These are phyloP conservation scores for Cyberlindnera petersonii DNA, from an alignment of 805 yeast genomes.

Conservation along the genomic window DNA sequence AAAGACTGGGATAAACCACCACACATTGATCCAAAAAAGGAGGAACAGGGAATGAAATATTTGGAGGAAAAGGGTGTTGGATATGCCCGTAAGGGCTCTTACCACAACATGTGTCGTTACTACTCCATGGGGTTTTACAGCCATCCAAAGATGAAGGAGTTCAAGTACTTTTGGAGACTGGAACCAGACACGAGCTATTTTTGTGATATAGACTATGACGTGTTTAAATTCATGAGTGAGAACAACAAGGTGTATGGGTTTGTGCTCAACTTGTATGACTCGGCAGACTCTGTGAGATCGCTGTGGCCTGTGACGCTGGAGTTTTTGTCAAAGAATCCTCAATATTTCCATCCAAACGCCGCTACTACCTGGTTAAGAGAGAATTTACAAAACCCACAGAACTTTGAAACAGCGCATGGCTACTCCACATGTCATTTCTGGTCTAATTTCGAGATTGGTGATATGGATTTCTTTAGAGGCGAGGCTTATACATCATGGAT, in stretches of 20 bases:
- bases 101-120: conserved; percentile 84
- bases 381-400: conserved; percentile 48
- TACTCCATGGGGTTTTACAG: conserved; percentile 63
- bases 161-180: conserved; percentile 74
- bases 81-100: conserved; percentile 58
- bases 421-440: conserved; percentile 77
- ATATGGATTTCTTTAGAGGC: conserved; percentile 73
- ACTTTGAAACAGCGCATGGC: conserved; percentile 39
- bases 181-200: conserved; percentile 71
- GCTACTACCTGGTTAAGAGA: conserved; percentile 62
- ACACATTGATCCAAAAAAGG: conserved; percentile 44
- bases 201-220: conserved; percentile 70
- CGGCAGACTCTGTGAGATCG: conserved; percentile 55
- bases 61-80: conserved; percentile 44
- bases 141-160: conserved; percentile 57
- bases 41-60: conserved; percentile 37
- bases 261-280: conserved; percentile 64
- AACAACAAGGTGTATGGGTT: conserved; percentile 73
- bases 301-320: conserved; percentile 69
- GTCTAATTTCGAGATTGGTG: conserved; percentile 85
- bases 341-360: conserved; percentile 54
- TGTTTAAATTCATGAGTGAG: conserved; percentile 66
- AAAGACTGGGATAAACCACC: conserved; percentile 59
- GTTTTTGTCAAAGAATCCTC: conserved; percentile 52
- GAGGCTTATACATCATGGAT: conserved; percentile 66